phyloP scores from a whole-genome alignment of 2,329 filamentous ascomycete species.

The Calonectria hawksworthii region DNA sequence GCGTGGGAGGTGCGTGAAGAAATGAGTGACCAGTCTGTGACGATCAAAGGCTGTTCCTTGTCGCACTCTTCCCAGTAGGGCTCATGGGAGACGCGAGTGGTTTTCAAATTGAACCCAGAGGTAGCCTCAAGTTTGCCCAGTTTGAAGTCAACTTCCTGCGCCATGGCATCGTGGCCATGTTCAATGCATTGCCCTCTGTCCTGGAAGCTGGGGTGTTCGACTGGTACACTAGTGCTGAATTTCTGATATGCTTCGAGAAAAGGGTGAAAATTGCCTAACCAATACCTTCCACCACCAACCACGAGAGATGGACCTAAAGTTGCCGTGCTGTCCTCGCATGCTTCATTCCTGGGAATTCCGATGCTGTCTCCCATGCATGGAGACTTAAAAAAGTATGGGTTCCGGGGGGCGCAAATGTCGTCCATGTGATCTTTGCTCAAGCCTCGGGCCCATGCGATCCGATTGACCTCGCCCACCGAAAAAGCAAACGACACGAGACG shows the following conservation, averaged over 20 bases:
- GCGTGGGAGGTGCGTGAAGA: constrained; percentile 51
- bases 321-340: constrained; percentile 53
- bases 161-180: constrained; percentile 55
- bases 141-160: constrained; percentile 44
- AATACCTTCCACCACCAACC: constrained; percentile 55
- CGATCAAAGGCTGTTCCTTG: constrained; percentile 56
- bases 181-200: constrained; percentile 54
- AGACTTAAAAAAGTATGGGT: constrained; percentile 58
- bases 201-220: constrained; percentile 59
- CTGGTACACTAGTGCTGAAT: constrained; percentile 42
- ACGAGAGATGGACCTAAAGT: constrained; percentile 58
- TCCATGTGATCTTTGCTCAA: constrained; percentile 54
- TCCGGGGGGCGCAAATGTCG: constrained; percentile 57
- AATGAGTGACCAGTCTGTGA: constrained; percentile 61
- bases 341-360: constrained; percentile 49
- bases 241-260: constrained; percentile 55
- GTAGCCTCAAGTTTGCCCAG: constrained; percentile 56
- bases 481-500: constrained; percentile 54
- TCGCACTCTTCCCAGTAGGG: constrained; percentile 60
- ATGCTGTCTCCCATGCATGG: constrained; percentile 63
- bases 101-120: constrained; percentile 58
- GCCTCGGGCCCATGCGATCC: constrained; percentile 57
- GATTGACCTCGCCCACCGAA: constrained; percentile 53
- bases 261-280: constrained; percentile 61
- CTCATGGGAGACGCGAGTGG: constrained; percentile 59